Evolutionary conservation across 2,329 filamentous ascomycete genomes (phyloP).

Genomic region (Aureobasidium subglaciale): DNA sequence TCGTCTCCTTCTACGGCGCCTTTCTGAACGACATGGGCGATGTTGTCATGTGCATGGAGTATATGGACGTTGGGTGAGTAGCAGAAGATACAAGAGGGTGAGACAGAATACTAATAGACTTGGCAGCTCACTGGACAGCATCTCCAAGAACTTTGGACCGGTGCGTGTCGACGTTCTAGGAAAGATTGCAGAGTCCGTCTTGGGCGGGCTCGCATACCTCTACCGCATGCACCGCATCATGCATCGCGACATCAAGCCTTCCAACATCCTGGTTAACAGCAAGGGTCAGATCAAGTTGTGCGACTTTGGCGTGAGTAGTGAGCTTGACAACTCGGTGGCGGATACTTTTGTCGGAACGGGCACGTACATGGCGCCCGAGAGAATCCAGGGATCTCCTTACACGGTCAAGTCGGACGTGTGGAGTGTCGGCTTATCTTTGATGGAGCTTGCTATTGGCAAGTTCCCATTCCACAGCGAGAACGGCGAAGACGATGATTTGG

Average conservation of each 20-base stretch:
- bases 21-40: conserved; percentile 96
- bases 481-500: conserved; percentile 58
- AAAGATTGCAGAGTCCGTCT: conserved; percentile 93
- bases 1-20: conserved; percentile 95
- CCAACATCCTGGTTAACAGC: conserved; percentile 94
- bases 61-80: conserved; percentile 95
- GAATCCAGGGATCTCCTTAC: conserved; percentile 94
- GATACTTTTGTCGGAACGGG: conserved; percentile 98
- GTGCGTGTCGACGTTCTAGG: conserved; percentile 93
- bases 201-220: conserved; percentile 88
- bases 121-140: conserved; percentile 76
- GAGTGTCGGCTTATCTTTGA: conserved; percentile 91
- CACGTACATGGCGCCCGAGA: conserved; percentile 98
- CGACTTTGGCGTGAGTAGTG: conserved; percentile 97
- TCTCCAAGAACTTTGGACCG: conserved; percentile 90
- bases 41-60: conserved; percentile 99
- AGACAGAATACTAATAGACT: neutral
- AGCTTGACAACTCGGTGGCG: conserved; percentile 94
- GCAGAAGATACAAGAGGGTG: neutral
- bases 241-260: conserved; percentile 98
- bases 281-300: conserved; percentile 92
- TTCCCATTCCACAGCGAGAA: conserved; percentile 85
- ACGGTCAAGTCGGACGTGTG: conserved; percentile 98
- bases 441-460: conserved; percentile 95
- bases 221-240: conserved; percentile 96